Conservation (phyloP, 2,329 filamentous ascomycete genomes). For the Paecilomyces niveus region DNA sequence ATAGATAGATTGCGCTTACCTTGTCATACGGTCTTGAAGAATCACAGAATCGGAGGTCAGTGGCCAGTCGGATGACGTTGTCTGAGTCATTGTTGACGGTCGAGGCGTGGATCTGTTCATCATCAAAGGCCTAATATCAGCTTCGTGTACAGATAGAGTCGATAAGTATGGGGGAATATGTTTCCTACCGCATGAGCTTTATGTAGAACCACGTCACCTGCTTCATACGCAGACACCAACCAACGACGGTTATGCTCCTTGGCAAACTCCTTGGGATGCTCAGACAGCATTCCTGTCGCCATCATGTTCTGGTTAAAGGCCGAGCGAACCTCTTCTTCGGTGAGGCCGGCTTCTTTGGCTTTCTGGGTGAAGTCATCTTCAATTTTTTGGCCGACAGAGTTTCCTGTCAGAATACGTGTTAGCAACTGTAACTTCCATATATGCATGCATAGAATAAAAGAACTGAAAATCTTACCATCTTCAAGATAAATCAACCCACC, state of each 20-base stretch:
- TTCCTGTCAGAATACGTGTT: conserved; percentile 19
- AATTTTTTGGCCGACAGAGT: conserved; percentile 42
- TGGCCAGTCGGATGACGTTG: conserved; percentile 48
- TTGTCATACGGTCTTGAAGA: conserved; percentile 45
- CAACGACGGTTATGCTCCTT: conserved; percentile 39
- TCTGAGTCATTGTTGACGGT: conserved; percentile 48
- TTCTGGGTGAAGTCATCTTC: conserved; percentile 36
- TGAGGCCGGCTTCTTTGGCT: conserved; percentile 44
- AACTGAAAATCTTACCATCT: conserved; percentile 19
- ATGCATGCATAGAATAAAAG: background rate
- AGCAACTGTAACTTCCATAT: background rate
- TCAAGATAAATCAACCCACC: conserved; percentile 56
- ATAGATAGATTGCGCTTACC: conserved; percentile 7
- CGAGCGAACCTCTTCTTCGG: conserved; percentile 44
- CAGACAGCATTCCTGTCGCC: conserved; percentile 46
- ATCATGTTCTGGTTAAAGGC: conserved; percentile 57
- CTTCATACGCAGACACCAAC: conserved; percentile 49
- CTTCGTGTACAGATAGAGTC: background rate
- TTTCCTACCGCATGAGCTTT: conserved; percentile 29
- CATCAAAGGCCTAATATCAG: background rate
- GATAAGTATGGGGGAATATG: background rate
- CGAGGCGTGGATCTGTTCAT: conserved; percentile 48
- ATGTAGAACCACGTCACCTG: conserved; percentile 44
- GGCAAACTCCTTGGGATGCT: conserved; percentile 42
- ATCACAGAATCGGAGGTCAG: conserved; percentile 51